These are phyloP conservation scores for Nicotiana benthamiana DNA, from an alignment of 257 asterid species.

Conservation along the genomic window DNA sequence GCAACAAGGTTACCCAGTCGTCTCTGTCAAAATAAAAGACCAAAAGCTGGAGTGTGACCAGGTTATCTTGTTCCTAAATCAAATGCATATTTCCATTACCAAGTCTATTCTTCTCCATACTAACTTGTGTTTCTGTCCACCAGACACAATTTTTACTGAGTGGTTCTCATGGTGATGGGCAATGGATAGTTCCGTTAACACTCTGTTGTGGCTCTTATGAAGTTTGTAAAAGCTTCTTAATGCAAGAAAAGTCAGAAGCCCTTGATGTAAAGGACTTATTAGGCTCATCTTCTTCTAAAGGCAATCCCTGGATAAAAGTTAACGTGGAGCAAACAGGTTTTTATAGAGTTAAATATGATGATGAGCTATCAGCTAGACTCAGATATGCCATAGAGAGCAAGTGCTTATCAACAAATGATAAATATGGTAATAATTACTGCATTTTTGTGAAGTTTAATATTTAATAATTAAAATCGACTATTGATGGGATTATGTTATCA, in stretches of 20 bases:
- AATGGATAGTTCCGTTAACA: slow-evolving; percentile 88
- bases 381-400: slow-evolving; percentile 74
- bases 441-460: not conserved
- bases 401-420: slow-evolving; percentile 61
- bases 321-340: slow-evolving; percentile 83
- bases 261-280: slow-evolving; percentile 54
- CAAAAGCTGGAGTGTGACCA: slow-evolving; percentile 75
- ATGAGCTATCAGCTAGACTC: slow-evolving; percentile 68
- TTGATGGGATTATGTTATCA: slow-evolving; percentile 17
- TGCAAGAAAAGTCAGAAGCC: slow-evolving; percentile 54
- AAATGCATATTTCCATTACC: not conserved
- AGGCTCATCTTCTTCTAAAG: slow-evolving; percentile 36
- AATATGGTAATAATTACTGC: slow-evolving; percentile 50
- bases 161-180: slow-evolving; percentile 80
- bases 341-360: slow-evolving; percentile 84
- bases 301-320: slow-evolving; percentile 64
- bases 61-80: slow-evolving; percentile 34
- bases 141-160: slow-evolving; percentile 79
- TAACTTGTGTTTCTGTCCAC: slow-evolving; percentile 9
- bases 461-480: not conserved
- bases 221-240: slow-evolving; percentile 59
- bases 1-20: slow-evolving; percentile 88
- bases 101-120: not conserved
- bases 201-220: slow-evolving; percentile 68
- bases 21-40: slow-evolving; percentile 62